Evolutionary conservation across 202 grass and related monocot genomes (phyloP), one percentile per base, ranked within the genome.

Genomic region (Thinopyrum obtusiflorum): DNA sequence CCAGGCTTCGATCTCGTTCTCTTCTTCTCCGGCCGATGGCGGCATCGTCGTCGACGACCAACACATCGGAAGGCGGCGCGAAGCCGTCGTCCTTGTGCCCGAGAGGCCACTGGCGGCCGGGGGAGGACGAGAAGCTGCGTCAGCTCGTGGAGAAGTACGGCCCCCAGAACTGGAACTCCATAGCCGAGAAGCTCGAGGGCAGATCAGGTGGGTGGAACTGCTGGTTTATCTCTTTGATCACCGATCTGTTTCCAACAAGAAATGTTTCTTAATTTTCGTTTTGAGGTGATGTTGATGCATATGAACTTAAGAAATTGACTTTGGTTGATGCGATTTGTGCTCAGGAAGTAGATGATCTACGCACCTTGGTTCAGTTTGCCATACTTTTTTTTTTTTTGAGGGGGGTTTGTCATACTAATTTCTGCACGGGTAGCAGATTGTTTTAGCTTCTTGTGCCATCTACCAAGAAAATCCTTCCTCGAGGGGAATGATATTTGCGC

Each of bases 101-200:
- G n/a, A 89, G 95, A 61, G 95, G 95, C 0, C 93, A 98, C 77
- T 98, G 95, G 95, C 77, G 95, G 15, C 93, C 93, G 11, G 84
- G 89, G 44, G 95, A 98, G 82, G 95, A 98, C 64, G 91, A 98
- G 80, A 92, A 93, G 81, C 81, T 98, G 31, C 82, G 84, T 37
- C 80, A 89, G 85, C 89, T 98, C 4, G 93, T 98, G 9, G 83
- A 95, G 32, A 84, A 93, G 91, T 86, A 93, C 57, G 95, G 95
- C 4, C 89, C 95, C 0, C 95, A 98, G 91, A 98, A 98, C 84
- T 98, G 95, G 95, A 98, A 98, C 64, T 98, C 95, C 10, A 93
- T 98, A 82, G 93, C 95, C 23, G 92, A 97, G 77, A 95, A 97
- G 83, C 91, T 97, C 31, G 87, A 95, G 60, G 95, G 95, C 2